A percentile compares a stretch with the other conserved stretches of the same genome.
phyloP scores from a whole-genome alignment of 2,329 filamentous ascomycete species.

The Ophiostoma tasmaniense region DNA sequence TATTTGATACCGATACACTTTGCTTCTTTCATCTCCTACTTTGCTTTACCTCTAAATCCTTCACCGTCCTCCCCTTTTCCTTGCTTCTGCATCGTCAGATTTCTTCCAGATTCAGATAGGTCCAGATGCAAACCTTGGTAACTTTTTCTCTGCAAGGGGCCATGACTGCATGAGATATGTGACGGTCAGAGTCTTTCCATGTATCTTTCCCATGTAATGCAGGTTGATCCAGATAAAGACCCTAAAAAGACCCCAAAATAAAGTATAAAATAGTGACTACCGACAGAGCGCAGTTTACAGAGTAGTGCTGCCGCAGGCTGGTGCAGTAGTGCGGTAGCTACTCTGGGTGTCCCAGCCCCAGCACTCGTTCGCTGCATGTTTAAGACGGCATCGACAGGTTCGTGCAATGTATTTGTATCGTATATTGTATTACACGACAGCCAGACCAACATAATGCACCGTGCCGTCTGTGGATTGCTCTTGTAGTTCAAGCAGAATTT shows the following conservation, averaged over 20 bases:
- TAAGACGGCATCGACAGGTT: not conserved
- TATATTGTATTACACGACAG: not conserved
- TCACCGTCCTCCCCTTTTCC: not conserved
- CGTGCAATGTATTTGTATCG: not conserved
- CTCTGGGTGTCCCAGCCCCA: not conserved
- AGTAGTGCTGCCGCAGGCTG: not conserved
- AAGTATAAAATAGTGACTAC: not conserved
- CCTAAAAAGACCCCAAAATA: not conserved
- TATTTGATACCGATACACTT: not conserved
- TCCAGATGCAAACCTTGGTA: not conserved
- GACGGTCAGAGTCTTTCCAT: not conserved
- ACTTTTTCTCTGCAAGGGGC: not conserved
- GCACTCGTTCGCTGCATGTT: slow-evolving; percentile 3
- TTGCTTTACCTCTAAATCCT: too few species aligned
- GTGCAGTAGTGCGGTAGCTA: not conserved
- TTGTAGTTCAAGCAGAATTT: not conserved
- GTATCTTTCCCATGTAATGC: too few species aligned
- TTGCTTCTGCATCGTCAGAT: not conserved
- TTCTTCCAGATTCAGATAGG: not conserved
- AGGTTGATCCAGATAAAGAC: too few species aligned
- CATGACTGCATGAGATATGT: not conserved
- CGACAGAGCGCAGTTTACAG: not conserved
- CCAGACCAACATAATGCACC: not conserved
- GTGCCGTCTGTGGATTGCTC: not conserved
- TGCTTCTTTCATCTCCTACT: not conserved